Conservation (phyloP, 2,329 filamentous ascomycete species). For the Fusarium succisae region DNA sequence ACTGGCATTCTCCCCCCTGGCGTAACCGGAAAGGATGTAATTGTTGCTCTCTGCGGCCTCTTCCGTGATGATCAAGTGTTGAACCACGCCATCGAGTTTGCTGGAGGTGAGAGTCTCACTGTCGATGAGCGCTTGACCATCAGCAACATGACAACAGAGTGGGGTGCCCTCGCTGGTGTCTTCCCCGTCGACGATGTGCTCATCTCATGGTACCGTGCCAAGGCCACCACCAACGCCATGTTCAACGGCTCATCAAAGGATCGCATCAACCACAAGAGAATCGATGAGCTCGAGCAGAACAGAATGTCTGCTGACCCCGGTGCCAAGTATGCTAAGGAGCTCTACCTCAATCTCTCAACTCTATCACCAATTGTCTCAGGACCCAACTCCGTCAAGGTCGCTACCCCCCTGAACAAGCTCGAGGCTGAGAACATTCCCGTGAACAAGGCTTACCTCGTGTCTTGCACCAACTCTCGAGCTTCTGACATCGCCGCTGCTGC, state of each 20-base stretch:
- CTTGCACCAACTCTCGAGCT: slow-evolving; percentile 86
- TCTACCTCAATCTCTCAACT: slow-evolving; percentile 84
- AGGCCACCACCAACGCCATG: slow-evolving; percentile 78
- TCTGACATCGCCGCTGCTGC: slow-evolving; percentile 86
- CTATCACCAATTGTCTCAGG: slow-evolving; percentile 86
- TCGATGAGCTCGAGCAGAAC: slow-evolving; percentile 77
- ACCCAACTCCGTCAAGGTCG: slow-evolving; percentile 90
- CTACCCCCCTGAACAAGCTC: slow-evolving; percentile 79
- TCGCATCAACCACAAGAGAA: slow-evolving; percentile 75
- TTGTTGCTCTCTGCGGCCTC: slow-evolving; percentile 85
- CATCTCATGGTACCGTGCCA: slow-evolving; percentile 77
- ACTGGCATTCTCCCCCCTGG: slow-evolving; percentile 79
- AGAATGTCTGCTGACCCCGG: slow-evolving; percentile 76
- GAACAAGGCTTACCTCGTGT: slow-evolving; percentile 86
- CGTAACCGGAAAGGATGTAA: slow-evolving; percentile 93
- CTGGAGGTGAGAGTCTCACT: slow-evolving; percentile 78
- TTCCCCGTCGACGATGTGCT: slow-evolving; percentile 84
- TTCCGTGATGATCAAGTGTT: slow-evolving; percentile 90
- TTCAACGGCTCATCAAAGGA: slow-evolving; percentile 59
- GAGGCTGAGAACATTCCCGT: slow-evolving; percentile 78
- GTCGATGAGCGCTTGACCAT: slow-evolving; percentile 80
- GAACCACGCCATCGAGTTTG: slow-evolving; percentile 91
- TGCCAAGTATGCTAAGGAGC: slow-evolving; percentile 82
- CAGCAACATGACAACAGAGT: slow-evolving; percentile 84
- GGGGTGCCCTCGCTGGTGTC: slow-evolving; percentile 67